Conservation (phyloP, 495 filamentous ascomycete species). For the Aspergillus coremiiformis region DNA sequence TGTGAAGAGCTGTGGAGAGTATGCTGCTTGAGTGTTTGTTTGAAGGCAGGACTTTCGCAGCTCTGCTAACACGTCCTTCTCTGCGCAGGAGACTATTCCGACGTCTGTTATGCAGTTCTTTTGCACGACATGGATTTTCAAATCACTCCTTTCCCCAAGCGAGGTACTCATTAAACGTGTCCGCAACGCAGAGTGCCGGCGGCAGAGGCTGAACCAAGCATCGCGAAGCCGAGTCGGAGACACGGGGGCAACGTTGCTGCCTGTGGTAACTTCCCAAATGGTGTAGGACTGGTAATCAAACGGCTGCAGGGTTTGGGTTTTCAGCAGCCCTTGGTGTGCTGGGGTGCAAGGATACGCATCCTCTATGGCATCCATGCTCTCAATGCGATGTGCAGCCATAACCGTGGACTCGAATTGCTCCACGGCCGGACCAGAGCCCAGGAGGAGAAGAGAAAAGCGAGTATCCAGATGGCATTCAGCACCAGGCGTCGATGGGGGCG, state of each 20-base stretch:
- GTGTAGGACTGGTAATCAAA: constrained; percentile 29
- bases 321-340: constrained; percentile 50
- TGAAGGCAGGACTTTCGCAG: constrained; percentile 4
- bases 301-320: constrained; percentile 34
- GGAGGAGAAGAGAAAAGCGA: neutral
- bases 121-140: neutral
- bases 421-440: neutral
- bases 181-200: constrained; percentile 21
- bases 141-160: neutral
- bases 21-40: constrained; percentile 6
- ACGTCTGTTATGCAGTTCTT: neutral
- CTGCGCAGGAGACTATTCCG: neutral
- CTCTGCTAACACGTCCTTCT: neutral
- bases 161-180: neutral
- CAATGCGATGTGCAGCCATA: constrained; percentile 26
- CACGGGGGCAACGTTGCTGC: constrained; percentile 6
- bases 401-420: constrained; percentile 12
- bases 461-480: neutral
- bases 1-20: constrained; percentile 26
- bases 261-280: constrained; percentile 20
- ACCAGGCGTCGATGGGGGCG: neutral
- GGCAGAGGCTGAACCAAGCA: constrained; percentile 28
- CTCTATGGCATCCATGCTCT: constrained; percentile 27
- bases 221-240: constrained; percentile 19
- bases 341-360: constrained; percentile 49